Base-by-base conservation (phyloP, 2,329 filamentous ascomycete genomes). In the Fusarium sp. region DNA sequence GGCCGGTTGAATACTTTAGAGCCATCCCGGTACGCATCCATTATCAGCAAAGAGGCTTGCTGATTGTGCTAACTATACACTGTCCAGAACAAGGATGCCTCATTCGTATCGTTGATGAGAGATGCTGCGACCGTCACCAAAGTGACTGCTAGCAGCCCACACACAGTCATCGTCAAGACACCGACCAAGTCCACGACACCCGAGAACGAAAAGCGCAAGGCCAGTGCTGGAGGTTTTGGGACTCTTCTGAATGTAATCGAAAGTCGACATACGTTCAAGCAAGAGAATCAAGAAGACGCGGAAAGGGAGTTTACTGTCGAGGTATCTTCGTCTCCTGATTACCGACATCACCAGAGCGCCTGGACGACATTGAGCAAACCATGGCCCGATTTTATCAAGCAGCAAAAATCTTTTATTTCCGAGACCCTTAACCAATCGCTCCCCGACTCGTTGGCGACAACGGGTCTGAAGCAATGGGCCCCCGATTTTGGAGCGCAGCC, bases 1-100 rank as follows among this genome's bases (percentile, higher is more conserved):
- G 83, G 60, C 76, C 79, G 2, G 80, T 88, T 46, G 84, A 88
- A 40, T 78, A 83, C 34, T 89, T 89, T 75, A 85, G 83, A 77
- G 57, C 60, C 38, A 42, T 68, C 10, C 70, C 74, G 40, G 65
- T 69, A 73, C 31, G 67, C 13, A 49, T 56, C 18, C 38, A 34
- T 42, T 38, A n/a, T 29, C 11, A 40, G 25, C 29, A n/a, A 38
- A 18, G 6, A 23, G n/a, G 11, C 8, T 42, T 23, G 27, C 46
- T 31, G n/a, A 18, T 25, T n/a, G 18, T 18, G 40, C 64, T 70
- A 44, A 69, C 27, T 36, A 16, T 23, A 5, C 23, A 18, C 1
- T 20, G n/a, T 50, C 11, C 61, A 86, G 84, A 81, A 83, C 44
- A 78, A 84, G 51, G 78, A 81, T 25, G 80, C 81, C 20, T 82